Percentiles rank a stretch among this genome's conserved stretches.
These are phyloP conservation scores for Xylaria palmicola DNA, from an alignment of 495 filamentous ascomycete genomes.

Conservation along the genomic window DNA sequence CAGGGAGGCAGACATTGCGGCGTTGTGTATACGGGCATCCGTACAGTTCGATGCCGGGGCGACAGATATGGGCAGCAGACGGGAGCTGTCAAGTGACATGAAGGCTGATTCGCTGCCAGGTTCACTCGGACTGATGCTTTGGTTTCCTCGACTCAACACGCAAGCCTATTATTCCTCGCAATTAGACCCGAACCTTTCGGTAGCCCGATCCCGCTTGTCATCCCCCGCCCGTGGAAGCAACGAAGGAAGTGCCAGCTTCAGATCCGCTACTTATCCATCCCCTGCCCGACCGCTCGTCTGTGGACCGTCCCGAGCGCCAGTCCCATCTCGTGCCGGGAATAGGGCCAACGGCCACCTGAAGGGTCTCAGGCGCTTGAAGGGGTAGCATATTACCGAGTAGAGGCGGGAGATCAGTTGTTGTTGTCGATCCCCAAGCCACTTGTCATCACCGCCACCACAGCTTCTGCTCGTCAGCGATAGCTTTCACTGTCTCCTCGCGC, in stretches of 20 bases:
- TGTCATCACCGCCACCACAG: background rate
- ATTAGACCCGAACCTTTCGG: background rate
- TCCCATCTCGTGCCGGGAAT: background rate
- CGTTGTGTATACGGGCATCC: conserved; percentile 1
- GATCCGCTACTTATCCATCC: background rate
- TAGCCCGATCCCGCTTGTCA: conserved; percentile 3
- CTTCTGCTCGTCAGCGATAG: background rate
- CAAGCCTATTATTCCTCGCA: background rate
- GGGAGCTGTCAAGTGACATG: conserved; percentile 1
- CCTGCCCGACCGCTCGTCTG: background rate
- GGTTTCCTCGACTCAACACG: conserved; percentile 14
- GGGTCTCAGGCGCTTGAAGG: conserved; percentile 3
- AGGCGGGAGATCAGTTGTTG: background rate
- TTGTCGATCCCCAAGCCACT: background rate
- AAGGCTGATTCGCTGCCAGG: conserved; percentile 12
- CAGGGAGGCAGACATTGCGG: background rate
- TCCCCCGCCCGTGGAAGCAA: background rate
- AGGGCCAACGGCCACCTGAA: background rate
- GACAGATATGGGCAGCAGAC: conserved; percentile 5
- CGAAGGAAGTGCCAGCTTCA: background rate
- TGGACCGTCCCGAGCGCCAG: background rate
- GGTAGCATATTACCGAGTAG: conserved; percentile 1
- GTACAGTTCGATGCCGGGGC: background rate
- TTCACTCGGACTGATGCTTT: conserved; percentile 12
- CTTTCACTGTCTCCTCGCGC: background rate